Base-by-base conservation (phyloP, 805 yeast genomes). In the Yarrowia bubula region DNA sequence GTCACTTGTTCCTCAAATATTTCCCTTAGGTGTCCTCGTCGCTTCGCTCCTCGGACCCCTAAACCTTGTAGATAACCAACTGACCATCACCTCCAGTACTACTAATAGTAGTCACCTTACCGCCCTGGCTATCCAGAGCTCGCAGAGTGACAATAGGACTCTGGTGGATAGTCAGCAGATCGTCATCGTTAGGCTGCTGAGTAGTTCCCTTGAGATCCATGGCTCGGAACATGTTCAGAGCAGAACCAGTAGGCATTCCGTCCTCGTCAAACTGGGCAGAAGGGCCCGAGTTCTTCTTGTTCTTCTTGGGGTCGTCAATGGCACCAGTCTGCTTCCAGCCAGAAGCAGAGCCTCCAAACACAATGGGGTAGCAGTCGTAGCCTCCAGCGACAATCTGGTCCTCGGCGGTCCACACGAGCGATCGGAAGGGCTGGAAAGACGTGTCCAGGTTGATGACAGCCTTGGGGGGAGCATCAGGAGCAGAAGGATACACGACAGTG, bases 1-100 rank as follows among this genome's bases (percentile, higher is more conserved):
- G 38, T 35, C 38, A 35, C 38, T 35, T 35, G 7, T 4, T 35
- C 38, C 13, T 35, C 38, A 11, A 50, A 13, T 51, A 22, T 14
- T 22, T 5, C 28, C 5, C 5, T 22, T 22, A 22, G 28, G 28
- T 22, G 28, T 22, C 28, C 28, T 22, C 28, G 28, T 22, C n/a
- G n/a, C n/a, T n/a, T n/a, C n/a, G n/a, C n/a, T 22, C 28, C 28
- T 22, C 28, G 28, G 28, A 22, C 28, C 3, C 28, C 71, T 75
- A 84, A 63, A 82, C 81, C 62, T 79, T 78, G 75, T 90, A 93
- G 58, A 93, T 80, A 46, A 92, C 98, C 62, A 93, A 84, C 74
- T 88, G 89, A 64, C 99, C 98, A 74, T 95, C 99, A 66, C 89
- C 85, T 66, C 97, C 98, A 66, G 91, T 86, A 14, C 92, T 80